phyloP scores from a whole-genome alignment of 257 asterid species.

The Galeopsis tetrahit region DNA sequence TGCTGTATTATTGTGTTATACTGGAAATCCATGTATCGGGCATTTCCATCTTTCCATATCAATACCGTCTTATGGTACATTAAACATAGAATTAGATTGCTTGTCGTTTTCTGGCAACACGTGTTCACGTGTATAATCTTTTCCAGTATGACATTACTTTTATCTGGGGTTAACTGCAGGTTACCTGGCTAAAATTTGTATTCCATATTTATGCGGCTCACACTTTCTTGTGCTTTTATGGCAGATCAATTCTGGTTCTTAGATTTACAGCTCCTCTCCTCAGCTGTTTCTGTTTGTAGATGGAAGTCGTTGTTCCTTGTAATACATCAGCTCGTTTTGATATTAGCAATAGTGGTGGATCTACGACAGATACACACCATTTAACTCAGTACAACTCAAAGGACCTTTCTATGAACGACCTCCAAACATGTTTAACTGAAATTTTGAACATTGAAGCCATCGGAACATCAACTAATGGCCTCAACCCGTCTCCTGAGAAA shows the following conservation, averaged over 20 bases:
- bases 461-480: slow-evolving; percentile 36
- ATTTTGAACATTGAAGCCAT: slow-evolving; percentile 44
- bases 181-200: slow-evolving; percentile 20
- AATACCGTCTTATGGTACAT: slow-evolving; percentile 14
- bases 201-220: slow-evolving; percentile 1
- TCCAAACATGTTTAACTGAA: slow-evolving; percentile 48
- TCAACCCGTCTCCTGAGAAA: slow-evolving; percentile 34
- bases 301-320: slow-evolving; percentile 57
- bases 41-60: background rate
- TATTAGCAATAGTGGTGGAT: slow-evolving; percentile 43
- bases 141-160: background rate
- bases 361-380: slow-evolving; percentile 45
- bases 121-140: background rate
- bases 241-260: slow-evolving; percentile 2
- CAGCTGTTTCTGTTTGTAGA: slow-evolving; percentile 47
- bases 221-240: slow-evolving; percentile 2
- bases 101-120: background rate
- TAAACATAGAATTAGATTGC: background rate
- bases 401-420: slow-evolving; percentile 55
- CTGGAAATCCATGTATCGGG: background rate
- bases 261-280: slow-evolving; percentile 34
- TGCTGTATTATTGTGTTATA: too few species aligned
- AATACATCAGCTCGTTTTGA: slow-evolving; percentile 49
- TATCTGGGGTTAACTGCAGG: background rate
- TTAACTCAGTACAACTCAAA: slow-evolving; percentile 27